These are phyloP conservation scores for Malus orientalis DNA, from an alignment of 306 rosid genomes.

Conservation along the genomic window DNA sequence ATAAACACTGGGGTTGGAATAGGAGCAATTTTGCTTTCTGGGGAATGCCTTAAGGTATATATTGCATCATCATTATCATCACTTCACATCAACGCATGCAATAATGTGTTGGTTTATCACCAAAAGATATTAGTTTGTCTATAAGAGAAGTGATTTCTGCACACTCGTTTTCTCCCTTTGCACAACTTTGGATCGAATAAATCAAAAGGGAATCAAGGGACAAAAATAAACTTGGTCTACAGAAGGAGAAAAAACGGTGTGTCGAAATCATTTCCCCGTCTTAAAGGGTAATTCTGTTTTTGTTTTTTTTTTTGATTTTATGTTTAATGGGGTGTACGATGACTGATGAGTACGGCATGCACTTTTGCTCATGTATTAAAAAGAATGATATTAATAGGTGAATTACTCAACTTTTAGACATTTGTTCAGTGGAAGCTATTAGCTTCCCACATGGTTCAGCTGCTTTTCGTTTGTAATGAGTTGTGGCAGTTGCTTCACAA, in stretches of 20 bases:
- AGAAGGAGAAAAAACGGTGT: background rate
- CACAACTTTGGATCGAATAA: too few relatives aligned
- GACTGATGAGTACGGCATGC: background rate
- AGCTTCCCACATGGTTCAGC: background rate
- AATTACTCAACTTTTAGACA: background rate
- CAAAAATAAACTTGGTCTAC: background rate
- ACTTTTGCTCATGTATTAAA: background rate
- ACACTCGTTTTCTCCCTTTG: background rate
- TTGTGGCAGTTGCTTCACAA: background rate
- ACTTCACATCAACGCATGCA: background rate
- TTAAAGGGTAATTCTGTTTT: background rate
- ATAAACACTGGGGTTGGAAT: constrained; percentile 88
- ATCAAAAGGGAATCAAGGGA: background rate
- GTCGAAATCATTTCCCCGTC: background rate
- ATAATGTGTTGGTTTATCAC: background rate
- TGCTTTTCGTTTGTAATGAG: background rate
- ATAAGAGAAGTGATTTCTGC: background rate
- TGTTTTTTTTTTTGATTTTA: background rate
- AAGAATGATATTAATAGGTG: background rate
- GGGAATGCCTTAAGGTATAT: constrained; percentile 63
- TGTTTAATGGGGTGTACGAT: background rate
- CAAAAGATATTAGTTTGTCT: too few relatives aligned
- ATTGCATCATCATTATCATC: background rate
- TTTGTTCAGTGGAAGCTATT: background rate
- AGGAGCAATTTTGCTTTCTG: constrained; percentile 79